A percentile compares a stretch with the other conserved stretches of the same genome.
Conservation (phyloP, 108 stramenopile species). For the Mediolabrus comicus region DNA sequence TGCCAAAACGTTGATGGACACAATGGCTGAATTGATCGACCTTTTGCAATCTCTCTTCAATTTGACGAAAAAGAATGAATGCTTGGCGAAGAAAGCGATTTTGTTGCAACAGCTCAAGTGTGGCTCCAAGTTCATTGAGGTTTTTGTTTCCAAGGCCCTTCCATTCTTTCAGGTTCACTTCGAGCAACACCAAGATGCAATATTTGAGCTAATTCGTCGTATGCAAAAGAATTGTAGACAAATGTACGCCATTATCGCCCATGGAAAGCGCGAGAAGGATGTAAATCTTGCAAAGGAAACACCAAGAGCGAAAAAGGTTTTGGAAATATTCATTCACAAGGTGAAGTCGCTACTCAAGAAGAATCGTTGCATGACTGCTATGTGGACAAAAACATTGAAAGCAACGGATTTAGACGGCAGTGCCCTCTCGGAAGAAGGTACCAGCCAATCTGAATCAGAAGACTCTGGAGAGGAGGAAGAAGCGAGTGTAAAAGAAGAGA, state of each 20-base stretch:
- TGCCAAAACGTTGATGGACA: constrained; percentile 10
- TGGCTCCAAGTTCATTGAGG: constrained; percentile 47
- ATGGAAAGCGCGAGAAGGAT: constrained; percentile 53
- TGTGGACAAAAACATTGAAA: constrained; percentile 15
- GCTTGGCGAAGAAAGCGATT: constrained; percentile 38
- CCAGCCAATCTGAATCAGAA: neutral
- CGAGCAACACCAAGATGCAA: constrained; percentile 24
- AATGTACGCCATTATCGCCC: constrained; percentile 38
- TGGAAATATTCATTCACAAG: constrained; percentile 52
- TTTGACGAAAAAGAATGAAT: constrained; percentile 24
- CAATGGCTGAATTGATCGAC: constrained; percentile 11
- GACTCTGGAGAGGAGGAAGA: neutral
- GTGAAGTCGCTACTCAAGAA: constrained; percentile 49
- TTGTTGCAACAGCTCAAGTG: constrained; percentile 45
- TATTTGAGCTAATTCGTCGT: constrained; percentile 30
- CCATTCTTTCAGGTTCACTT: constrained; percentile 48
- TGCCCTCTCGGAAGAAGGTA: neutral
- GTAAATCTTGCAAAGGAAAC: constrained; percentile 43
- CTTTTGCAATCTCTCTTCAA: constrained; percentile 24
- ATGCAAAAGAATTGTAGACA: constrained; percentile 29
- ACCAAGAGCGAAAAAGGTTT: constrained; percentile 43
- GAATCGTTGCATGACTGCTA: constrained; percentile 45
- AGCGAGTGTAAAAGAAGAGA: neutral
- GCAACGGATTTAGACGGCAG: neutral
- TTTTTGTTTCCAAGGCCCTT: constrained; percentile 43